Conservation (phyloP, 768 basidiomycete species). For the Tricholoma hemisulphureum region DNA sequence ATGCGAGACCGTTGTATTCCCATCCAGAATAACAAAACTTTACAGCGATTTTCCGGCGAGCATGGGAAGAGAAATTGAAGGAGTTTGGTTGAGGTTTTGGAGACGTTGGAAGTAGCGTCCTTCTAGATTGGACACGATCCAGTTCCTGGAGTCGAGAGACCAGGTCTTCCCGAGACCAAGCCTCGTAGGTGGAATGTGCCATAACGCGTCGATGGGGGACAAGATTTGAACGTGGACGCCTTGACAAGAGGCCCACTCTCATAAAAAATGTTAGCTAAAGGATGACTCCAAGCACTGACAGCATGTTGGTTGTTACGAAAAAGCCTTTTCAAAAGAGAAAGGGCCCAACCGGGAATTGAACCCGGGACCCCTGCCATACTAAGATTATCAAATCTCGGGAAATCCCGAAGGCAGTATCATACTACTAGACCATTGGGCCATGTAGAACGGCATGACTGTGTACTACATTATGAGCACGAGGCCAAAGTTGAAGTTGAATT, state of each 20-base stretch:
- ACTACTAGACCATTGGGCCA: conserved; percentile 29
- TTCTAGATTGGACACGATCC: conserved; percentile 35
- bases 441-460: neutral
- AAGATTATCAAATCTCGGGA: conserved; percentile 5
- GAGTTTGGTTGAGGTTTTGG: conserved; percentile 18
- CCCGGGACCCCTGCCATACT: conserved; percentile 27
- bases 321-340: conserved; percentile 4
- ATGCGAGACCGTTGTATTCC: conserved; percentile 89
- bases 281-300: neutral
- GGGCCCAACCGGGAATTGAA: conserved; percentile 31
- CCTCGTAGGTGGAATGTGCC: conserved; percentile 34
- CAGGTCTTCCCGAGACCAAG: conserved; percentile 59
- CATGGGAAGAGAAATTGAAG: conserved; percentile 68
- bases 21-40: conserved; percentile 92
- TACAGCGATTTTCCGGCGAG: conserved; percentile 87
- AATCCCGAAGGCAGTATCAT: conserved; percentile 29
- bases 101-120: conserved; percentile 25
- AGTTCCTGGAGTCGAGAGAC: conserved; percentile 61
- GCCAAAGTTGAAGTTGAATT: too few species aligned
- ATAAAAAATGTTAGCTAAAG: conserved; percentile 5
- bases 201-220: conserved; percentile 11
- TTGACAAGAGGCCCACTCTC: conserved; percentile 12
- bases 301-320: too few species aligned
- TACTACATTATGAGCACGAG: too few species aligned
- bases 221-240: conserved; percentile 6